Conservation (phyloP, 768 basidiomycete species). For the Suillus occidentalis region DNA sequence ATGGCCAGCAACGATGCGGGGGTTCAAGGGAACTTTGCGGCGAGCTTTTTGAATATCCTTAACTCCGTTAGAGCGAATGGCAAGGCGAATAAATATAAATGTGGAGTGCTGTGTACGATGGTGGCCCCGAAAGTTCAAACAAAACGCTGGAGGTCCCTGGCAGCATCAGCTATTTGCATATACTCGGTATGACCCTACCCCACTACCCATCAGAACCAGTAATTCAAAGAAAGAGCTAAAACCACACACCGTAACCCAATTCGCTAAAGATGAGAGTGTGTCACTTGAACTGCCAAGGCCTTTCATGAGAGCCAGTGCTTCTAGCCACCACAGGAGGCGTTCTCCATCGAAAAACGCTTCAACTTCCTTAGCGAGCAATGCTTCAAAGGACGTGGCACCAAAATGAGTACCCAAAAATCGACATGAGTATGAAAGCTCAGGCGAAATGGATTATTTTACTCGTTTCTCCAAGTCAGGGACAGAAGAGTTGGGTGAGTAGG, state of each 20-base stretch:
- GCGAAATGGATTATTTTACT: slow-evolving; percentile 22
- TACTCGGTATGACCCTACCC: slow-evolving; percentile 1
- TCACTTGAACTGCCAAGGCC: not conserved
- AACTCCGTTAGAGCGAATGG: slow-evolving; percentile 24
- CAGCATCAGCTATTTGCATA: not conserved
- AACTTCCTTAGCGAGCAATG: slow-evolving; percentile 13
- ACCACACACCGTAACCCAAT: not conserved
- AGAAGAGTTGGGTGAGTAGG: slow-evolving; percentile 24
- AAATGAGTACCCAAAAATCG: slow-evolving; percentile 34
- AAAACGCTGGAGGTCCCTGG: slow-evolving; percentile 13
- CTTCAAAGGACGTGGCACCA: not conserved
- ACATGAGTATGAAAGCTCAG: slow-evolving; percentile 31
- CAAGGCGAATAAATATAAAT: no score
- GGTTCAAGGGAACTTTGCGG: not conserved
- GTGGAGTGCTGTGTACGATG: slow-evolving; percentile 8
- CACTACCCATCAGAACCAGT: not conserved
- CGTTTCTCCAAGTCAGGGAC: slow-evolving; percentile 13
- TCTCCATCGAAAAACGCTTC: slow-evolving; percentile 21
- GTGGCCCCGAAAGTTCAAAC: slow-evolving; percentile 12
- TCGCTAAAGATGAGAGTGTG: not conserved
- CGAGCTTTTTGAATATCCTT: slow-evolving; percentile 15
- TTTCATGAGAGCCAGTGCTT: slow-evolving; percentile 15
- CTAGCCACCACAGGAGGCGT: not conserved
- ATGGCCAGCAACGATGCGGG: not conserved
- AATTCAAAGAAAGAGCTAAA: not conserved